phyloP scores from a whole-genome alignment of 2,329 filamentous ascomycete genomes.

The Incumbomyces delicatus region DNA sequence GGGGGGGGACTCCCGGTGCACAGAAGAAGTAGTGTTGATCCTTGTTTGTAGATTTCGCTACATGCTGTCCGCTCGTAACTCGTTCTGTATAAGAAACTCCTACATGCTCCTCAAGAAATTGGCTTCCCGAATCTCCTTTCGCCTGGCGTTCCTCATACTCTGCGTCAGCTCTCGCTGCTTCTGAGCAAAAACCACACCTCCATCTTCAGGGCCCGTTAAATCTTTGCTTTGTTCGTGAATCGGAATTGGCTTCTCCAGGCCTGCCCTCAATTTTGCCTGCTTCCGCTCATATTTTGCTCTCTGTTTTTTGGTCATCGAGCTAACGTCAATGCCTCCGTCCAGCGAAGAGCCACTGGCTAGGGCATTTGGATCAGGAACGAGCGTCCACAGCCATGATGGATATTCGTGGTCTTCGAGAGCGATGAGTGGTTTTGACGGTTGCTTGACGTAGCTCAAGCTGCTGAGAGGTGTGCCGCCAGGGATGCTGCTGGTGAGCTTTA shows the following conservation, averaged over 20 bases:
- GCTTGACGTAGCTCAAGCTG: conserved; percentile 39
- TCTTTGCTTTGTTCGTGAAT: conserved; percentile 37
- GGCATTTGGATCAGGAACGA: conserved; percentile 30
- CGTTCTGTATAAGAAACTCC: conserved; percentile 7
- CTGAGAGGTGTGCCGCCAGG: conserved; percentile 31
- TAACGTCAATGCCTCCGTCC: conserved; percentile 19
- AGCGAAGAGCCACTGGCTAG: conserved; percentile 27
- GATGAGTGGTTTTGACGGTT: conserved; percentile 32
- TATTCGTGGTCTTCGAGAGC: conserved; percentile 39
- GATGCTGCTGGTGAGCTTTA: conserved; percentile 30
- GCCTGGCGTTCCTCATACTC: conserved; percentile 35
- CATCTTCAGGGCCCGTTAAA: conserved; percentile 31
- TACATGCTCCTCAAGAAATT: conserved; percentile 41
- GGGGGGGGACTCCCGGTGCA: no score
- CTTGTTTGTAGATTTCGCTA: no score
- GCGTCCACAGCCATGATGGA: conserved; percentile 38
- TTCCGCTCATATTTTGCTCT: conserved; percentile 39
- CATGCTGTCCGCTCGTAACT: no score
- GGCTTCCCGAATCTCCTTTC: conserved; percentile 37
- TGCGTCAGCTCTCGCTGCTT: conserved; percentile 34
- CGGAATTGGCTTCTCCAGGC: conserved; percentile 32
- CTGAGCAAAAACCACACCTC: conserved; percentile 28
- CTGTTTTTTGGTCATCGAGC: conserved; percentile 37
- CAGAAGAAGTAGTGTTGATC: no score
- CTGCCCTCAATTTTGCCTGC: conserved; percentile 31